Conservation (phyloP, 306 rosid genomes). For the Medicago truncatula region MtrunA17r5.0-ANR NC_053043.1:9755001-9755500, state of each 20-base stretch:
- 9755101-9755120: conserved; percentile 37
- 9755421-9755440: background rate
- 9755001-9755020: conserved; percentile 62
- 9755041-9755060: conserved; percentile 89
- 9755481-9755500: background rate
- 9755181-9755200: background rate
- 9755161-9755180: conserved; percentile 4
- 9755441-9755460: background rate
- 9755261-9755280: background rate
- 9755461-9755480: background rate
- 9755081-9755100: conserved; percentile 25
- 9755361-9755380: background rate
- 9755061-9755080: conserved; percentile 41
- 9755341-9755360: conserved; percentile 3
- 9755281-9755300: conserved; percentile 7
- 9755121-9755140: conserved; percentile 32
- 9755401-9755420: background rate
- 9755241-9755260: background rate
- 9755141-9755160: conserved; percentile 23
- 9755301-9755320: background rate
- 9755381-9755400: background rate
- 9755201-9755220: too few species aligned
- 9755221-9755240: conserved; percentile 5
- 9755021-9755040: conserved; percentile 91
- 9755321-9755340: background rate